Percentiles rank a stretch among this genome's conserved stretches.
These are phyloP conservation scores for Saccharomycopsis capsularis DNA, from an alignment of 805 yeast species.

Conservation along the genomic window DNA sequence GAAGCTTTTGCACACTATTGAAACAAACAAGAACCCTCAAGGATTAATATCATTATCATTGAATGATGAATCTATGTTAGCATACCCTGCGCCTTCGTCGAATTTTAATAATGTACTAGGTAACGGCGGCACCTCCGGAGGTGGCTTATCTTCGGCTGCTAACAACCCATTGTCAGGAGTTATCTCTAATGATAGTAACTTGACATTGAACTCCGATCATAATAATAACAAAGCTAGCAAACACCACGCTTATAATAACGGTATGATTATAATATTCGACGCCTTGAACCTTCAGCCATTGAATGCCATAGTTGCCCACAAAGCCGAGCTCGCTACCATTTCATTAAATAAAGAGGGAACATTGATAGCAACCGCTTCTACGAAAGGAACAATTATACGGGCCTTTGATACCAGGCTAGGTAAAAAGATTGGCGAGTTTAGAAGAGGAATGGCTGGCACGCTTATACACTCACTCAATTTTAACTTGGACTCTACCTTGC, in stretches of 20 bases:
- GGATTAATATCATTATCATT: conserved; percentile 31
- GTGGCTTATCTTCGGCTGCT: not conserved
- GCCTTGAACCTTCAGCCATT: conserved; percentile 66
- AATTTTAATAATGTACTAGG: not conserved
- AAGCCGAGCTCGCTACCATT: conserved; percentile 61
- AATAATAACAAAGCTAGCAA: conserved; percentile 2
- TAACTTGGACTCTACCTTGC: conserved; percentile 40
- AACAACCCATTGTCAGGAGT: conserved; percentile 26
- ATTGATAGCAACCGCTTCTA: conserved; percentile 81
- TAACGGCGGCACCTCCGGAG: not conserved
- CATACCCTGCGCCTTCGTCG: conserved; percentile 44
- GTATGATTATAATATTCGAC: conserved; percentile 76
- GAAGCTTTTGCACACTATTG: conserved; percentile 68
- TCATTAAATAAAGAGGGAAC: conserved; percentile 69
- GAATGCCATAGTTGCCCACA: conserved; percentile 82
- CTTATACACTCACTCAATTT: conserved; percentile 47
- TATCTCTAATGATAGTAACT: conserved; percentile 13
- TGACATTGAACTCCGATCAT: conserved; percentile 7
- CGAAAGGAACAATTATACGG: conserved; percentile 83
- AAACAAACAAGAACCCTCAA: conserved; percentile 41
- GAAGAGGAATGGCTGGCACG: conserved; percentile 72
- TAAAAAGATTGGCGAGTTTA: conserved; percentile 56
- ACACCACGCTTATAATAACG: conserved; percentile 29
- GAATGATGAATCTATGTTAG: conserved; percentile 43
- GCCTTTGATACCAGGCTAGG: conserved; percentile 61